These are phyloP conservation scores for Sporothrix pseudoabietina DNA, from an alignment of 2,329 filamentous ascomycete species.

Conservation along the genomic window DNA sequence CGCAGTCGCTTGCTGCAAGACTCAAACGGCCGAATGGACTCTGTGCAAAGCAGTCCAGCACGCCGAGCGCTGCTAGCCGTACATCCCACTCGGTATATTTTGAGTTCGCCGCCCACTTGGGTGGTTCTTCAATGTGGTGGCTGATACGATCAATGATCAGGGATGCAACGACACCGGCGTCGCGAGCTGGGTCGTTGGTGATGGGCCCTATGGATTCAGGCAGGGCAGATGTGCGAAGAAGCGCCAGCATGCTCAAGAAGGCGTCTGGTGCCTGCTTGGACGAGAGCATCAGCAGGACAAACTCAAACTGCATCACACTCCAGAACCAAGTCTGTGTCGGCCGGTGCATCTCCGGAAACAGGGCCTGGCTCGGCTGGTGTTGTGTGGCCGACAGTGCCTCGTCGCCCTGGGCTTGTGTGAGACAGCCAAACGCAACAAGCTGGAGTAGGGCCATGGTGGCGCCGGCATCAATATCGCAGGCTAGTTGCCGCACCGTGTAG, in stretches of 20 bases:
- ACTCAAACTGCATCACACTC: conserved; percentile 66
- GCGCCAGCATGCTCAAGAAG: conserved; percentile 63
- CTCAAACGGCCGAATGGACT: conserved; percentile 65
- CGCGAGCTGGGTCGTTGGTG: conserved; percentile 45
- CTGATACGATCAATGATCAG: conserved; percentile 64
- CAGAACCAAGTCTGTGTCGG: conserved; percentile 59
- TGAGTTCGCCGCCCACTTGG: conserved; percentile 44
- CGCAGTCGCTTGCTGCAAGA: conserved; percentile 67
- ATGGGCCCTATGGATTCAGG: conserved; percentile 68
- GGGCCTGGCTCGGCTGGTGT: conserved; percentile 33
- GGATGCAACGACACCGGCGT: conserved; percentile 48
- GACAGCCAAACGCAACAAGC: conserved; percentile 62
- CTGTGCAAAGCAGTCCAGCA: conserved; percentile 62
- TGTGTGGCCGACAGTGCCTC: conserved; percentile 32
- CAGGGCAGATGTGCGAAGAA: conserved; percentile 68
- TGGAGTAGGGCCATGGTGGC: conserved; percentile 69
- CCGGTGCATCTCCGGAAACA: conserved; percentile 33
- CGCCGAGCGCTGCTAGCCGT: conserved; percentile 53
- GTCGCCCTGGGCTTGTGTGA: conserved; percentile 41
- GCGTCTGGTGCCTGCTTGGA: conserved; percentile 66
- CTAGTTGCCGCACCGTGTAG: conserved; percentile 49
- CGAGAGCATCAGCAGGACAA: conserved; percentile 67
- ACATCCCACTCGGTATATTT: conserved; percentile 48
- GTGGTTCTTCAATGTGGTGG: conserved; percentile 61
- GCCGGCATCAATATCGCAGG: conserved; percentile 61